Conservation (phyloP, 78 protist species). For the Anaeramoeba ignava region DNA sequence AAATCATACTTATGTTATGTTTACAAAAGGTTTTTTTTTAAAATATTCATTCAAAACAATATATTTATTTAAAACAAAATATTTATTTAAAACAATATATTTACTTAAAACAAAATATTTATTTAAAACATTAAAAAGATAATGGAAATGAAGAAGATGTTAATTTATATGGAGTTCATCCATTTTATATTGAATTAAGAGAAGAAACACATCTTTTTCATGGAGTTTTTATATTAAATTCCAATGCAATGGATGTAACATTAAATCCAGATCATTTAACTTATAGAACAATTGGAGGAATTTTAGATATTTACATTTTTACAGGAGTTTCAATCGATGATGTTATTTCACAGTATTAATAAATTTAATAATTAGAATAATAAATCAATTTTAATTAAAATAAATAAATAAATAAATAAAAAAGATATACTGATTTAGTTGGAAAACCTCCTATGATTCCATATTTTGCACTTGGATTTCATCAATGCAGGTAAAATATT, state of each 20-base stretch:
- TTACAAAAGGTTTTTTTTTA: too few relatives aligned
- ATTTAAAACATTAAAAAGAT: not conserved
- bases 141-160: not conserved
- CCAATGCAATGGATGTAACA: conserved; percentile 10
- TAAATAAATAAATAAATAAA: not conserved
- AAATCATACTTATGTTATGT: too few relatives aligned
- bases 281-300: not conserved
- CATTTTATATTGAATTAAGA: not conserved
- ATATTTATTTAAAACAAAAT: too few relatives aligned
- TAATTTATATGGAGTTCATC: conserved; percentile 4
- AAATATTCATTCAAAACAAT: too few relatives aligned
- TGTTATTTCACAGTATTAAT: not conserved
- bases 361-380: not conserved
- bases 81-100: too few relatives aligned
- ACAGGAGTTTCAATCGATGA: conserved; percentile 3
- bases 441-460: not conserved
- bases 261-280: not conserved
- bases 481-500: conserved; percentile 20
- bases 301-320: not conserved
- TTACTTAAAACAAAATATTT: too few relatives aligned
- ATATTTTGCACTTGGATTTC: not conserved
- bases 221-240: not conserved
- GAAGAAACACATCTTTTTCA: not conserved
- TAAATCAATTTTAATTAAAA: not conserved
- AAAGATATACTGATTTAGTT: not conserved